Evolutionary conservation across 371 early-diverging fungal species (phyloP), one percentile per base, ranked within the genome.

Genomic region (Syncephalastrum monosporum): DNA sequence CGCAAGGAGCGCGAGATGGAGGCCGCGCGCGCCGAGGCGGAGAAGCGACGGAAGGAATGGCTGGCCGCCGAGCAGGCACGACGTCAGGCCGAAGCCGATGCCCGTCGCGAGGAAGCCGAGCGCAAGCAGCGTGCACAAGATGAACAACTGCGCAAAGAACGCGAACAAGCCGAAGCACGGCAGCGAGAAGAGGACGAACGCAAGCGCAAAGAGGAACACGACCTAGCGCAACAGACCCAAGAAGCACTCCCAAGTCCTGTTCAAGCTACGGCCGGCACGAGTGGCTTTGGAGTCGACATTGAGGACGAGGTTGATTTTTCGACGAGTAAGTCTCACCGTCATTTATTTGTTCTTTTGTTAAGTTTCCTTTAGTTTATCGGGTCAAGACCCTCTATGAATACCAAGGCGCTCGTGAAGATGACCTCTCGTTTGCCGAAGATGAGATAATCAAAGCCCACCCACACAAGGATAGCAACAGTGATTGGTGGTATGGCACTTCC

Each of bases 401-500:
- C 53, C 68, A 58, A 16, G 82, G 80, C 10, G 60, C 74, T 14
- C 63, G 78, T 27, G 69, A 72, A 21, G 82, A 79, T 52, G 82
- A 82, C 48, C 57, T 82, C 17, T 63, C 68, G 8, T 72, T 82
- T 25, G 57, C 48, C 5, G 78, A 72, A 42, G 78, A 76, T 43
- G 76, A 77, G 46, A 64, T 67, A 2, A 47, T 82, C 29, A 71
- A 77, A 43, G 82, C 80, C 5, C 72, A 82, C 55, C 82, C 82
- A n/a, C 76, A 78, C 10, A 79, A 82, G 48, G 78, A 78, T 42
- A 71, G 59, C 42, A 54, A 57, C 6, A 72, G 75, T 48, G 77
- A 77, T 51, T 82, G 75, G 75, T 79, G 74, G 74, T 76, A 73
- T 63, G 74, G 75, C 15, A 68, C 72, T 16, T 68, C 74, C 15